Evolutionary conservation across 2,329 filamentous ascomycete species (phyloP).

Genomic region (Aulographum hederae): DNA sequence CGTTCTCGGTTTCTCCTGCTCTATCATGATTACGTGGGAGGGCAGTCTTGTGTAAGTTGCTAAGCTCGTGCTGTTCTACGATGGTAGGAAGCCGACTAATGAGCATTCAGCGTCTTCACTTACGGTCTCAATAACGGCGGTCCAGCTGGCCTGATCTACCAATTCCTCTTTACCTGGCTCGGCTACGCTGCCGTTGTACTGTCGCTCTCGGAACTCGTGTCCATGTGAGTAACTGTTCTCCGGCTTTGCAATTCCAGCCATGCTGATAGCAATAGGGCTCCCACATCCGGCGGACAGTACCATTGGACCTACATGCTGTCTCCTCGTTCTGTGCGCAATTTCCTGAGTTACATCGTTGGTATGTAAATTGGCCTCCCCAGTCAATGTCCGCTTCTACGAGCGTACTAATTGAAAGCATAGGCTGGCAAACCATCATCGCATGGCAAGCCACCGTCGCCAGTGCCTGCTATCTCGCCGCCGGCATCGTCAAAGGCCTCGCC

Average conservation of each 20-base stretch:
- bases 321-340: slow-evolving; percentile 4
- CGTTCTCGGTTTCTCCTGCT: slow-evolving; percentile 6
- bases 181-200: slow-evolving; percentile 3
- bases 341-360: slow-evolving; percentile 7
- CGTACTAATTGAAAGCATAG: no score
- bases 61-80: no score
- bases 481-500: slow-evolving; percentile 16
- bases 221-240: slow-evolving; percentile 4
- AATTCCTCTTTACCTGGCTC: slow-evolving; percentile 2
- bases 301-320: slow-evolving; percentile 13
- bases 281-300: slow-evolving; percentile 15
- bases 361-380: background rate
- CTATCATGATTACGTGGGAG: slow-evolving; percentile 6
- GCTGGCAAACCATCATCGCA: slow-evolving; percentile 6
- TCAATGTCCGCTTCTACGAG: no score
- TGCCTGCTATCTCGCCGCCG: slow-evolving; percentile 7
- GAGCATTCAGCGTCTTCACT: background rate
- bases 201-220: slow-evolving; percentile 6
- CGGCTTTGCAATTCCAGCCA: no score
- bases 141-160: slow-evolving; percentile 4
- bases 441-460: slow-evolving; percentile 6
- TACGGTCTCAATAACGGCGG: slow-evolving; percentile 5
- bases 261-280: no score
- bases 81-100: background rate
- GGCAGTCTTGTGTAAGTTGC: slow-evolving; percentile 4